Conservation (phyloP, 768 basidiomycete genomes). For the Phylloporus arenicola region DNA sequence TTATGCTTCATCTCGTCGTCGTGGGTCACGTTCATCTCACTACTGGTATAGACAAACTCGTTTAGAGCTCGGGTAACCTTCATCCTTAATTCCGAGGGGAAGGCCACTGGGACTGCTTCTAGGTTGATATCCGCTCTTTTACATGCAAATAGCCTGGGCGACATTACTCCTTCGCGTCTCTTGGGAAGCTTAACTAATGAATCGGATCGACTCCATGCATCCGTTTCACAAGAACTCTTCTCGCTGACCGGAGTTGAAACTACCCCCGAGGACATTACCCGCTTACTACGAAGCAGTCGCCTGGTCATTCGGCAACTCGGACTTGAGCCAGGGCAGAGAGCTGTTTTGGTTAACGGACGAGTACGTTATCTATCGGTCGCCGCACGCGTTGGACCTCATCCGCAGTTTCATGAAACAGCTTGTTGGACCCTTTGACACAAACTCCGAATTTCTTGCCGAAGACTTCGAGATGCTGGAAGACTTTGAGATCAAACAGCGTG, state of each 20-base stretch:
- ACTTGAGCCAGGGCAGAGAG: slow-evolving; percentile 56
- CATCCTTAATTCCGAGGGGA: slow-evolving; percentile 59
- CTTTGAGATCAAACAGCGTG: slow-evolving; percentile 72
- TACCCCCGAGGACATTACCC: slow-evolving; percentile 20
- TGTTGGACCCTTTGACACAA: slow-evolving; percentile 59
- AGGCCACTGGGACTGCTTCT: slow-evolving; percentile 28
- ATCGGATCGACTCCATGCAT: slow-evolving; percentile 6
- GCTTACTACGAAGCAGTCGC: slow-evolving; percentile 42
- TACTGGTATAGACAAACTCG: slow-evolving; percentile 35
- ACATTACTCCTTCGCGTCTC: slow-evolving; percentile 10
- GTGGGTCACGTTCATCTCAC: background rate
- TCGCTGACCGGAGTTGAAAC: slow-evolving; percentile 23
- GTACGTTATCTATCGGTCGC: slow-evolving; percentile 39
- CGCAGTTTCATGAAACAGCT: slow-evolving; percentile 42
- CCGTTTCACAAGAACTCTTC: slow-evolving; percentile 37
- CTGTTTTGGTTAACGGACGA: slow-evolving; percentile 76
- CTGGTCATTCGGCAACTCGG: slow-evolving; percentile 51
- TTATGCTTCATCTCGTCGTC: slow-evolving; percentile 13
- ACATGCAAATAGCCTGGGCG: slow-evolving; percentile 35
- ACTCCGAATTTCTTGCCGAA: slow-evolving; percentile 53
- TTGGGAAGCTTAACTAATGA: slow-evolving; percentile 8
- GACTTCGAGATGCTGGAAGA: slow-evolving; percentile 69
- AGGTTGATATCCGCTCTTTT: slow-evolving; percentile 49
- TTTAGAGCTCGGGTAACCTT: slow-evolving; percentile 62
- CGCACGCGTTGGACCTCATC: slow-evolving; percentile 2